Conservation (phyloP, 2,329 filamentous ascomycete species). For the Fusarium sp. region DNA sequence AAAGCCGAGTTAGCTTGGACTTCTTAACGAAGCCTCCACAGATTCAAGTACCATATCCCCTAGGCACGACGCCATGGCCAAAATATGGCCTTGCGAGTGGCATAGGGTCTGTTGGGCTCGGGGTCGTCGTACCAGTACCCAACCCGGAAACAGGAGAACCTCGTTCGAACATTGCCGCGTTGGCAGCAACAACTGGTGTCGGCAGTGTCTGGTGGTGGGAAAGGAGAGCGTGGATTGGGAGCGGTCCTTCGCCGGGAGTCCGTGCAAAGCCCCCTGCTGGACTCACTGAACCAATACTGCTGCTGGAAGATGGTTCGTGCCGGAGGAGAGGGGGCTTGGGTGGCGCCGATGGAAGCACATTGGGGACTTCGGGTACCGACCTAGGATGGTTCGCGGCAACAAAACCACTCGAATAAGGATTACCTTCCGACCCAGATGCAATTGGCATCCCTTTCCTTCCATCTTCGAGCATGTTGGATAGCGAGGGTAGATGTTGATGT, state of each 20-base stretch:
- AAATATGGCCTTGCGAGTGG: conserved; percentile 28
- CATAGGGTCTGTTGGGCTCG: conserved; percentile 41
- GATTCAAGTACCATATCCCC: conserved; percentile 49
- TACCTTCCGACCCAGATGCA: conserved; percentile 32
- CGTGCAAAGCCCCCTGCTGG: conserved; percentile 50
- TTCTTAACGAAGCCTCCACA: conserved; percentile 22
- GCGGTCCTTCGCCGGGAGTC: conserved; percentile 58
- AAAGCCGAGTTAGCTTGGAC: conserved; percentile 43
- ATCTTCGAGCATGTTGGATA: conserved; percentile 59
- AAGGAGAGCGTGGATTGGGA: conserved; percentile 65
- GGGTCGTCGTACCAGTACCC: conserved; percentile 29
- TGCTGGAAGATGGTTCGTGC: conserved; percentile 57
- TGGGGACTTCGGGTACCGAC: conserved; percentile 39
- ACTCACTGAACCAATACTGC: conserved; percentile 54
- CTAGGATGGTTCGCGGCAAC: conserved; percentile 45
- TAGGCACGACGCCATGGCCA: conserved; percentile 37
- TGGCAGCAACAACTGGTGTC: conserved; percentile 18
- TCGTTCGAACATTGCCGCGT: conserved; percentile 31
- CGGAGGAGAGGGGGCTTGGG: conserved; percentile 53
- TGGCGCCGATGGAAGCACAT: conserved; percentile 42
- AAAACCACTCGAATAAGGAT: conserved; percentile 42
- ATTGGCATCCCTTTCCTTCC: conserved; percentile 35
- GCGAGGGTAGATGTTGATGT: conserved; percentile 53
- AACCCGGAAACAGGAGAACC: conserved; percentile 28
- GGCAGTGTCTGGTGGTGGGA: conserved; percentile 51